Evolutionary conservation across 2,329 filamentous ascomycete species (phyloP).

Genomic region (Aureobasidium sp.): DNA sequence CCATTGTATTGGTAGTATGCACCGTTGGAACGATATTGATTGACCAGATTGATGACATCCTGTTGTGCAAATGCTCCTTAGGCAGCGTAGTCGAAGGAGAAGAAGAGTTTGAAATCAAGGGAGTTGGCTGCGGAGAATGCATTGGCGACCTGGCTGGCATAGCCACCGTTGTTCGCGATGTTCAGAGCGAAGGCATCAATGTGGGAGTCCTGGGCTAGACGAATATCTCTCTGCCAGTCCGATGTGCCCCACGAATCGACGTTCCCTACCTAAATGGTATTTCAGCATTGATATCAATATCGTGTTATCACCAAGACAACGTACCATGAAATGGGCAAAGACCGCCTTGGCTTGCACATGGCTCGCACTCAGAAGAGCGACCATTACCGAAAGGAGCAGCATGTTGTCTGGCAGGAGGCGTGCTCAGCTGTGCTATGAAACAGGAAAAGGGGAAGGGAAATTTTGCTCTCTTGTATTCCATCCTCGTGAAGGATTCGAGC

Average conservation of each 20-base stretch:
- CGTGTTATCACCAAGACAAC: neutral
- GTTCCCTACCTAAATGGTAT: neutral
- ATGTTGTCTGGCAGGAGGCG: neutral
- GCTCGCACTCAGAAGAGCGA: neutral
- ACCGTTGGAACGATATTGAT: constrained; percentile 35
- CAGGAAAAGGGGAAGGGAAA: neutral
- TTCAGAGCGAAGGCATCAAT: constrained; percentile 46
- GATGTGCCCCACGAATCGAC: neutral
- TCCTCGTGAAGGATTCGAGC: neutral
- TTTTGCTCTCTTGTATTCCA: neutral
- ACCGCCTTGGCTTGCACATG: constrained; percentile 7
- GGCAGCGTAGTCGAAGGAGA: constrained; percentile 50
- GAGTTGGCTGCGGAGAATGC: constrained; percentile 32
- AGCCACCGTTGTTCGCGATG: constrained; percentile 29
- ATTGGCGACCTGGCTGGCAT: constrained; percentile 25
- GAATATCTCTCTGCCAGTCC: neutral
- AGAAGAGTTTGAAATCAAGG: constrained; percentile 46
- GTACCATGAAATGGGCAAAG: constrained; percentile 9
- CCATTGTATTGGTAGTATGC: constrained; percentile 44
- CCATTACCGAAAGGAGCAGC: neutral
- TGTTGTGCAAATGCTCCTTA: constrained; percentile 32
- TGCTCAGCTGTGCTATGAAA: neutral
- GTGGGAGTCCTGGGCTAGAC: neutral
- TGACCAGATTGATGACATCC: constrained; percentile 37
- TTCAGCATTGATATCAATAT: neutral